Conservation (phyloP, 176 grass and related monocot genomes). For the Aegilops bicornis region DNA sequence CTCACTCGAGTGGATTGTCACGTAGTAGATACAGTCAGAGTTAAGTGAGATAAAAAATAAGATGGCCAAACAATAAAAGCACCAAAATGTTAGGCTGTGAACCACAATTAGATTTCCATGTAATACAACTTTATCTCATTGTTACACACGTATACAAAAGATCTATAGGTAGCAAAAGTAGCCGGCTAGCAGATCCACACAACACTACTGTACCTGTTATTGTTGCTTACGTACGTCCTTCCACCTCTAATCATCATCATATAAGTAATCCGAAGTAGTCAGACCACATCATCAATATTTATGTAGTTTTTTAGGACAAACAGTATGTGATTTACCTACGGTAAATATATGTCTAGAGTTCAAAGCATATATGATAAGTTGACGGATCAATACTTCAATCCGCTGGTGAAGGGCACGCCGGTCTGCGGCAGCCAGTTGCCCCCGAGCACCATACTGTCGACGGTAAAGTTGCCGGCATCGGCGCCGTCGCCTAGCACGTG, state of each 20-base stretch:
- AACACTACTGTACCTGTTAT: no score
- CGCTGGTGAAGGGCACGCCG: conserved; percentile 56
- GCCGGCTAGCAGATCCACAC: no score
- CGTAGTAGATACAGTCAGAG: no score
- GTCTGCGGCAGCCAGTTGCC: conserved; percentile 66
- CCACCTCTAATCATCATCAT: no score
- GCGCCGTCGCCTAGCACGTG: conserved; percentile 35
- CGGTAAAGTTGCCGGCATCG: conserved; percentile 62
- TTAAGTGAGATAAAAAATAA: no score
- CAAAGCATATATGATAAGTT: neutral
- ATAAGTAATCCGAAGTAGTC: no score
- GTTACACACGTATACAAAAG: neutral
- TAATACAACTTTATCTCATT: neutral
- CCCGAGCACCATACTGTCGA: conserved; percentile 52
- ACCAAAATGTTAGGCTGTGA: neutral
- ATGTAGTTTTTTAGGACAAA: no score
- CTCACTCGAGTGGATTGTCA: no score
- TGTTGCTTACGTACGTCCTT: no score
- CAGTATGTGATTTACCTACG: no score
- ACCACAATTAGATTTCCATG: conserved; percentile 2
- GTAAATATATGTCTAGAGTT: neutral
- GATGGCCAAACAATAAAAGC: neutral
- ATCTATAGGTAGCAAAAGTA: neutral
- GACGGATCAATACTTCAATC: neutral
- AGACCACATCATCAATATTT: no score